Evolutionary conservation across 805 yeast species (phyloP), one percentile per base, ranked within the genome.

Genomic region (Naumovozyma dairenensis): DNA sequence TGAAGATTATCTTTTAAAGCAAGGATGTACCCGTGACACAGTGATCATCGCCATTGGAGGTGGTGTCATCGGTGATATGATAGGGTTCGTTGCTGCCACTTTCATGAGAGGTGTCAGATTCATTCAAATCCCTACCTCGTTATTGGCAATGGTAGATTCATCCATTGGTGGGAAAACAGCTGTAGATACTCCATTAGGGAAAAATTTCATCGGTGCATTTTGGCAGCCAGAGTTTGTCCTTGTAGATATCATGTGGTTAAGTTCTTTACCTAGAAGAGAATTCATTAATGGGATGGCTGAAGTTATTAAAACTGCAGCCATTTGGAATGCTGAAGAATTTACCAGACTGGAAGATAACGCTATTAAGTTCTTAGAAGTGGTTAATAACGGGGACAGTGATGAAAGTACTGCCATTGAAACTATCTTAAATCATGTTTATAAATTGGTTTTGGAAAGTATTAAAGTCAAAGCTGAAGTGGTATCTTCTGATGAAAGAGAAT

Each of bases 141-240:
- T 92, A 43, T 68, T 92, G 42, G 80, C 98, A 6, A 92, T 92
- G 98, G 98, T 92, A 21, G 98, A 92, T 59, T 86, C 96, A 7
- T 84, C 96, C 4, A 85, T 92, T 46, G 98, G 98, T 39, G 98
- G 98, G 26, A 92, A 92, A 58, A 92, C 98, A 29, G 98, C 98
- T 26, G 87, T 92, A 37, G 98, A 92, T 56, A 87, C 96, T 10
- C 95, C 96, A 2, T 59, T 80, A 42, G 98, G 98, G 29, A 92
- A 92, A 67, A 92, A 92, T 65, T 80, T 92, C 46, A 71, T 92
- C 42, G 98, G 98, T 42, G 89, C 97, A 0, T 92, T 92, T 60
- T 92, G 96, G 86, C 98, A 92, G 63, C 97, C 98, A 7, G 65
- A 71, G 45, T 78, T 81, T 48, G 83, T 92, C 40, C 77, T 86